These are phyloP conservation scores for Fremontodendron californicum DNA, from an alignment of 345 rosid species.

Conservation along the genomic window DNA sequence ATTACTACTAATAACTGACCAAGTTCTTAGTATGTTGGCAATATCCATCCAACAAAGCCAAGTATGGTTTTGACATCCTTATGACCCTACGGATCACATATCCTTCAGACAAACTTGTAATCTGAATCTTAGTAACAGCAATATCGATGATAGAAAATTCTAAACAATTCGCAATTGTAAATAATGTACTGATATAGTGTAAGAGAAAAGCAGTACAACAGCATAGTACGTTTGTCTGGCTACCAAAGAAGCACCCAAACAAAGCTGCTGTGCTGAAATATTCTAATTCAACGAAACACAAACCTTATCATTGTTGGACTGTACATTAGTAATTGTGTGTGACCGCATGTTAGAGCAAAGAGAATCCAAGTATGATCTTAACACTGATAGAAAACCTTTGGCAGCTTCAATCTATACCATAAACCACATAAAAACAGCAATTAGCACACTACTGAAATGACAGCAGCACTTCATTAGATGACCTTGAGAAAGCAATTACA, in stretches of 20 bases:
- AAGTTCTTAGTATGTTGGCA: neutral
- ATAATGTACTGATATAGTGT: neutral
- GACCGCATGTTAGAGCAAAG: constrained; percentile 91
- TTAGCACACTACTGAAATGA: constrained; percentile 3
- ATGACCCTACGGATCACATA: neutral
- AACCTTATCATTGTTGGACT: constrained; percentile 96
- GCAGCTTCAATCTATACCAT: constrained; percentile 74
- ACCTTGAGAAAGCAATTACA: neutral
- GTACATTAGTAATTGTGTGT: constrained; percentile 94
- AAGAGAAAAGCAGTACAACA: neutral
- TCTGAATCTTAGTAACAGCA: neutral
- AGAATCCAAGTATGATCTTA: constrained; percentile 73
- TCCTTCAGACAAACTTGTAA: neutral
- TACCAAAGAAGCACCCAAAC: neutral
- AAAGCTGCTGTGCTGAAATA: neutral
- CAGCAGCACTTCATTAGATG: neutral
- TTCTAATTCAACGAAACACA: constrained; percentile 10
- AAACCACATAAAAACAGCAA: neutral
- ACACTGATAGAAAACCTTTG: constrained; percentile 61
- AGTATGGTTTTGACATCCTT: neutral
- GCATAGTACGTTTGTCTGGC: neutral
- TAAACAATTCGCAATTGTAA: neutral
- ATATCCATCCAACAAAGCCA: neutral
- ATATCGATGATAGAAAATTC: neutral
- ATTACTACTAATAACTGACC: neutral